Evolutionary conservation across 179 eudicot genomes (phyloP).

Genomic region (Sideroxylon spinosum): DNA sequence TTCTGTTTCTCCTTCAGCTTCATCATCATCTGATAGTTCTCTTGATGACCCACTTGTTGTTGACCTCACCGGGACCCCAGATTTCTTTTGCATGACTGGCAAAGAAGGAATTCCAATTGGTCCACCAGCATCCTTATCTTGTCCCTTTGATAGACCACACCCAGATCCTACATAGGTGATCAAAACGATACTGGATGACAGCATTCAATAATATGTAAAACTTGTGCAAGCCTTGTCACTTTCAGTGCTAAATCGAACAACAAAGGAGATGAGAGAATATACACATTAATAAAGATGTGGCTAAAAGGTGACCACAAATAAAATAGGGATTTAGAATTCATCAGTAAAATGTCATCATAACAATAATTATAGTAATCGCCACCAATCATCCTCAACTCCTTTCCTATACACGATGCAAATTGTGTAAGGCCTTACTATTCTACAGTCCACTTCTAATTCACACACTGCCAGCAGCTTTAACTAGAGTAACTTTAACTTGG

Average conservation of each 20-base stretch:
- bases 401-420: too few species aligned
- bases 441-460: too few species aligned
- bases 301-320: too few species aligned
- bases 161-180: slow-evolving; percentile 34
- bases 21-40: slow-evolving; percentile 89
- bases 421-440: too few species aligned
- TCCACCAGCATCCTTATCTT: slow-evolving; percentile 49
- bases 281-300: background rate
- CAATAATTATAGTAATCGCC: too few species aligned
- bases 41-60: slow-evolving; percentile 84
- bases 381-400: too few species aligned
- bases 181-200: background rate
- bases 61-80: slow-evolving; percentile 55
- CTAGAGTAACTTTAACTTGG: too few species aligned
- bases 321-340: too few species aligned
- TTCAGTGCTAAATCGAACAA: background rate
- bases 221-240: background rate
- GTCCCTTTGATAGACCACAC: slow-evolving; percentile 26
- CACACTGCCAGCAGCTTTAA: too few species aligned
- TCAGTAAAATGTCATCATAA: too few species aligned
- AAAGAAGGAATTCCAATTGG: slow-evolving; percentile 53
- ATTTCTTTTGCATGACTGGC: slow-evolving; percentile 53
- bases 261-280: background rate
- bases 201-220: background rate
- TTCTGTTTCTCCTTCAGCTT: slow-evolving; percentile 78